Conservation (phyloP, 768 basidiomycete genomes). For the Cyathus striatus region DNA sequence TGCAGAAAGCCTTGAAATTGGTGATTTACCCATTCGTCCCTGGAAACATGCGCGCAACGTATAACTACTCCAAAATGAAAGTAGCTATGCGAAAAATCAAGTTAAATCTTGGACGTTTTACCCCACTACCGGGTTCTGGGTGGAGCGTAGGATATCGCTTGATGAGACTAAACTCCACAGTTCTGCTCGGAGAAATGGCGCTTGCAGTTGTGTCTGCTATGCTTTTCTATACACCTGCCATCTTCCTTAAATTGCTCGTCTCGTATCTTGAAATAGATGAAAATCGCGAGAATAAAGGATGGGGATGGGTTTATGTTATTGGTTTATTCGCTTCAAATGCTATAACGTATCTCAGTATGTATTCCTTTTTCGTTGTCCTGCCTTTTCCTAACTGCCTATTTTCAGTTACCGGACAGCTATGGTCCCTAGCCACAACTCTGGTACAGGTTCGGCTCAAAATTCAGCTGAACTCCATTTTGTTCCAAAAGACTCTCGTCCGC, state of each 20-base stretch:
- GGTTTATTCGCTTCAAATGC: constrained; percentile 15
- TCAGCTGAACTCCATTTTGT: constrained; percentile 71
- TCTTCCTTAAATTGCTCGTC: constrained; percentile 54
- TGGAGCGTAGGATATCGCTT: constrained; percentile 61
- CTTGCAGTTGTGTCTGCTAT: constrained; percentile 55
- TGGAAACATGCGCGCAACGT: constrained; percentile 61
- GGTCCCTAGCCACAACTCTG: constrained; percentile 56
- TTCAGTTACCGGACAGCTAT: constrained; percentile 54
- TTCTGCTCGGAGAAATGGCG: constrained; percentile 33
- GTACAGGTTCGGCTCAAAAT: constrained; percentile 61
- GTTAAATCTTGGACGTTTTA: constrained; percentile 53
- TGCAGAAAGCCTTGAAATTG: constrained; percentile 73
- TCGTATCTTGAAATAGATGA: constrained; percentile 58
- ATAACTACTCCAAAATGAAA: constrained; percentile 64
- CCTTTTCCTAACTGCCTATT: not conserved
- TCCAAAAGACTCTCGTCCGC: constrained; percentile 71
- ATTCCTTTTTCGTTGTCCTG: too few species aligned
- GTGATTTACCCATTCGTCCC: constrained; percentile 83
- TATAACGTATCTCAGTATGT: constrained; percentile 7
- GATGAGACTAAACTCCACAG: constrained; percentile 45
- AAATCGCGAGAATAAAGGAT: constrained; percentile 40
- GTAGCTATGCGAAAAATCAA: constrained; percentile 43
- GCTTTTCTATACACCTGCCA: constrained; percentile 56
- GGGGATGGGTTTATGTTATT: constrained; percentile 56
- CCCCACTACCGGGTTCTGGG: constrained; percentile 55